Evolutionary conservation across 1,284 basidiomycete genomes (phyloP).

Genomic region (Trametes polyzona): DNA sequence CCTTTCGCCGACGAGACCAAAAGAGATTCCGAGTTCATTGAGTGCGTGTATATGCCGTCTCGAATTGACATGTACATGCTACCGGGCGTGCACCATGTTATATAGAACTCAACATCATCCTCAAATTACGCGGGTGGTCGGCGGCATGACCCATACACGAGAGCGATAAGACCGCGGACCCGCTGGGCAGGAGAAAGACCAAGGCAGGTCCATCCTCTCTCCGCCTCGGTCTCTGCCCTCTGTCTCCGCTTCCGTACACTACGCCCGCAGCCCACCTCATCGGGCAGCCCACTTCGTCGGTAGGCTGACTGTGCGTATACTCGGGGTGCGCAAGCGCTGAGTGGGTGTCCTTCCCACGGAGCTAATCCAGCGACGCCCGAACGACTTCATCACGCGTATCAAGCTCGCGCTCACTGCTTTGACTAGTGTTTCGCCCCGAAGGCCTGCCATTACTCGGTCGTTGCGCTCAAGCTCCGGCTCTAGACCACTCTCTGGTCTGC

Average conservation of each 20-base stretch:
- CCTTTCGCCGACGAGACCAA: slow-evolving; percentile 51
- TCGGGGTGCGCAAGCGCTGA: slow-evolving; percentile 8
- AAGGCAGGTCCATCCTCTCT: slow-evolving; percentile 55
- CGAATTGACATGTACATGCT: neutral
- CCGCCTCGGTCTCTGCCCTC: too few relatives aligned
- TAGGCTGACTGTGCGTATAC: slow-evolving; percentile 33
- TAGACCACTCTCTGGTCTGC: too few relatives aligned
- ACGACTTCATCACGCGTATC: slow-evolving; percentile 37
- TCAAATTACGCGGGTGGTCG: slow-evolving; percentile 60
- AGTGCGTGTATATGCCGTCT: slow-evolving; percentile 42
- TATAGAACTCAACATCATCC: slow-evolving; percentile 45
- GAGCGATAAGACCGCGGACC: slow-evolving; percentile 44
- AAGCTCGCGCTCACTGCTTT: slow-evolving; percentile 38
- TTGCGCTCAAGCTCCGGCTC: too few relatives aligned
- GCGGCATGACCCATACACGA: slow-evolving; percentile 53
- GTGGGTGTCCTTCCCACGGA: too few relatives aligned
- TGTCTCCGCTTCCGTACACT: neutral
- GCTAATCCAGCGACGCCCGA: slow-evolving; percentile 34
- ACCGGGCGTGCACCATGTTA: neutral
- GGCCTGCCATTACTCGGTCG: too few relatives aligned
- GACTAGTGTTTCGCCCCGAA: too few relatives aligned
- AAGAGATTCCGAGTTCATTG: slow-evolving; percentile 47
- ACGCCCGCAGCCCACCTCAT: slow-evolving; percentile 25
- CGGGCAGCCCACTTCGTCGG: slow-evolving; percentile 35
- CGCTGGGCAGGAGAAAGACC: slow-evolving; percentile 57